Evolutionary conservation across 106 monocot species (phyloP).

Genomic region (Vanilla planifolia): DNA sequence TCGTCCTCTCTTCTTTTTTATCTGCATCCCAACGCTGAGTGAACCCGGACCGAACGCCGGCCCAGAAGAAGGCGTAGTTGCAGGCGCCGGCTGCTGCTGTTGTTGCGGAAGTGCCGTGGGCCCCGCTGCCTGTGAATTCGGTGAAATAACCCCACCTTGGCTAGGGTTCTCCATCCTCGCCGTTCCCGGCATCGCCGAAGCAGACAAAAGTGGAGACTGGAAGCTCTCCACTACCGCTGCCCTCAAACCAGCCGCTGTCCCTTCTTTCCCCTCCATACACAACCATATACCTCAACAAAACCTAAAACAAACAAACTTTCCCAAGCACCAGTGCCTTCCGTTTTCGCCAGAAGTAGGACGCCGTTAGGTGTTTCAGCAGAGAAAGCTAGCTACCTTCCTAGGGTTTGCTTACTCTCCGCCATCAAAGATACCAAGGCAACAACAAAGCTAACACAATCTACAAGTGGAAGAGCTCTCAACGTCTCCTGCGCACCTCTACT

Average conservation of each 20-base stretch:
- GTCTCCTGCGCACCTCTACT: neutral
- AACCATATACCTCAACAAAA: neutral
- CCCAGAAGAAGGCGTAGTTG: neutral
- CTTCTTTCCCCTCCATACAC: slow-evolving; percentile 34
- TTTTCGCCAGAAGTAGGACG: neutral
- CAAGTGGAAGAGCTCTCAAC: neutral
- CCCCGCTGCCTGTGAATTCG: neutral
- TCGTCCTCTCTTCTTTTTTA: slow-evolving; percentile 72
- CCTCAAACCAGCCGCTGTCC: slow-evolving; percentile 11
- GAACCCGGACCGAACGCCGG: neutral
- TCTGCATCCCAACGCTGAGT: slow-evolving; percentile 7
- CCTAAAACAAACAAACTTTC: neutral
- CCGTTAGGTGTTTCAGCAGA: neutral
- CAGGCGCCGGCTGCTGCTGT: slow-evolving; percentile 8
- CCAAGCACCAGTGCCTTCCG: neutral
- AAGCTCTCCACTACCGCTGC: slow-evolving; percentile 7
- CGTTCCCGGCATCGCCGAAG: slow-evolving; percentile 7
- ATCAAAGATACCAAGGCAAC: neutral
- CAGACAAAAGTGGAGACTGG: neutral
- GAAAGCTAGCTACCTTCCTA: neutral
- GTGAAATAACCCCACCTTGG: slow-evolving; percentile 6
- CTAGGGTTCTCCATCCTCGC: neutral
- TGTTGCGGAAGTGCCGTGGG: slow-evolving; percentile 9
- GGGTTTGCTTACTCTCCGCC: neutral
- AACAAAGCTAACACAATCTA: neutral